Evolutionary conservation across 495 filamentous ascomycete genomes (phyloP).

Genomic region (Haplographium delicatum): DNA sequence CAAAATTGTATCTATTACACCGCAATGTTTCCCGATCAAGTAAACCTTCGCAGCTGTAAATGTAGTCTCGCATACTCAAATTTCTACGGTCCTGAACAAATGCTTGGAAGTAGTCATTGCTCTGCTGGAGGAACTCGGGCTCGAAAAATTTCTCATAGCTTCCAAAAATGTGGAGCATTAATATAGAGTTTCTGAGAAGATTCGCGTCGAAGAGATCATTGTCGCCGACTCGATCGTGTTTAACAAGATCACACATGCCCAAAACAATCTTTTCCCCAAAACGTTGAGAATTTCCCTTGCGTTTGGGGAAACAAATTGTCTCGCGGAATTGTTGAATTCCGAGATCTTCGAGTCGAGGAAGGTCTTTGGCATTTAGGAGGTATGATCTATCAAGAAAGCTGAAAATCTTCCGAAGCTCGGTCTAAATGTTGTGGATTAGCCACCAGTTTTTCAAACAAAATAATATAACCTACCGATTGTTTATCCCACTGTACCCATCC

Average conservation of each 20-base stretch:
- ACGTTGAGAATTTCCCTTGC: conserved; percentile 41
- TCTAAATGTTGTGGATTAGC: conserved; percentile 36
- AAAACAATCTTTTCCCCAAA: conserved; percentile 49
- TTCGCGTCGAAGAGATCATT: conserved; percentile 40
- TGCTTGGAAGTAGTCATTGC: conserved; percentile 54
- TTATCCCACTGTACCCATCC: conserved; percentile 76
- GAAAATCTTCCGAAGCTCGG: conserved; percentile 76
- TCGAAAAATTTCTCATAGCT: conserved; percentile 79
- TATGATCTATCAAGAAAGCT: conserved; percentile 89
- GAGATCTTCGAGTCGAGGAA: conserved; percentile 51
- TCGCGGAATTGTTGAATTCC: conserved; percentile 51
- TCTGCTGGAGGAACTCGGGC: conserved; percentile 60
- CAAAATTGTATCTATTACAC: conserved; percentile 74
- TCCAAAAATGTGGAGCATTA: conserved; percentile 74
- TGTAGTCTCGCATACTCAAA: conserved; percentile 61
- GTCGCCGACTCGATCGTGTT: conserved; percentile 58
- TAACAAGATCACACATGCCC: conserved; percentile 72
- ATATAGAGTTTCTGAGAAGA: conserved; percentile 65
- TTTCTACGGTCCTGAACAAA: conserved; percentile 61
- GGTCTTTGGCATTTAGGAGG: conserved; percentile 58
- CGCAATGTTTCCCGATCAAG: conserved; percentile 65
- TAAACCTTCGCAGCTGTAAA: conserved; percentile 57
- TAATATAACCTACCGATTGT: conserved; percentile 53
- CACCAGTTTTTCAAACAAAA: neutral
- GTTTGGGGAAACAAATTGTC: conserved; percentile 55